Percentiles rank a stretch among this genome's conserved stretches.
Conservation (phyloP, 805 yeast species). For the Lachancea fermentati region DNA sequence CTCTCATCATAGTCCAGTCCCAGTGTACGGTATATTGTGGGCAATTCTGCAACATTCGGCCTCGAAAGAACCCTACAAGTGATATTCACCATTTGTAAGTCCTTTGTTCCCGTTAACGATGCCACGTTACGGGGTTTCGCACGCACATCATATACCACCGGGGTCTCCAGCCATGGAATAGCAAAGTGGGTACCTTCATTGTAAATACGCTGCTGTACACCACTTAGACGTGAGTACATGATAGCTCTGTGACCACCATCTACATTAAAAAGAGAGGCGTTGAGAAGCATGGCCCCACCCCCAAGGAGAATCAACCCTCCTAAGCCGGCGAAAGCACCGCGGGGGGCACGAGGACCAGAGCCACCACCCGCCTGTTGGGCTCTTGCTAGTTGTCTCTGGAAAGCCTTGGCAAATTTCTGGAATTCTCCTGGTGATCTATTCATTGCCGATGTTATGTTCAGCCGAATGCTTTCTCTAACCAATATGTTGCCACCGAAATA, state of each 20-base stretch:
- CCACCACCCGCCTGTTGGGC: slow-evolving; percentile 37
- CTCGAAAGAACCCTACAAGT: slow-evolving; percentile 96
- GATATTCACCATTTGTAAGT: slow-evolving; percentile 96
- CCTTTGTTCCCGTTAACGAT: slow-evolving; percentile 95
- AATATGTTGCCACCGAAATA: slow-evolving; percentile 1
- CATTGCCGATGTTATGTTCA: slow-evolving; percentile 13
- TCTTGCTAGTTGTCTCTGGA: slow-evolving; percentile 42
- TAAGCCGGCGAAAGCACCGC: slow-evolving; percentile 54
- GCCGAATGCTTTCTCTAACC: too few species aligned
- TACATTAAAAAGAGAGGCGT: slow-evolving; percentile 68
- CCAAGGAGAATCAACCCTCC: slow-evolving; percentile 58
- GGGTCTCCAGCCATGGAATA: slow-evolving; percentile 92
- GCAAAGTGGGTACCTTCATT: slow-evolving; percentile 94
- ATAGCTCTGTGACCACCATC: slow-evolving; percentile 99
- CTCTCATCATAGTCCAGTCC: slow-evolving; percentile 96
- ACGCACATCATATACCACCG: slow-evolving; percentile 88
- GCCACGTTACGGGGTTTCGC: slow-evolving; percentile 97
- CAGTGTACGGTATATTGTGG: slow-evolving; percentile 82
- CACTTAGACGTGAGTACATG: slow-evolving; percentile 79
- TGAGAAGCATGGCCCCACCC: slow-evolving; percentile 48
- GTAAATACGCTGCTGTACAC: slow-evolving; percentile 76
- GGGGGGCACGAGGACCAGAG: slow-evolving; percentile 35
- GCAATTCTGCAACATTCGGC: slow-evolving; percentile 75
- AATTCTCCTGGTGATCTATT: slow-evolving; percentile 37
- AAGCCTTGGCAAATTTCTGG: slow-evolving; percentile 46